Base-by-base conservation (phyloP, 441 rosid genomes). In the Populus hybrid region DNA sequence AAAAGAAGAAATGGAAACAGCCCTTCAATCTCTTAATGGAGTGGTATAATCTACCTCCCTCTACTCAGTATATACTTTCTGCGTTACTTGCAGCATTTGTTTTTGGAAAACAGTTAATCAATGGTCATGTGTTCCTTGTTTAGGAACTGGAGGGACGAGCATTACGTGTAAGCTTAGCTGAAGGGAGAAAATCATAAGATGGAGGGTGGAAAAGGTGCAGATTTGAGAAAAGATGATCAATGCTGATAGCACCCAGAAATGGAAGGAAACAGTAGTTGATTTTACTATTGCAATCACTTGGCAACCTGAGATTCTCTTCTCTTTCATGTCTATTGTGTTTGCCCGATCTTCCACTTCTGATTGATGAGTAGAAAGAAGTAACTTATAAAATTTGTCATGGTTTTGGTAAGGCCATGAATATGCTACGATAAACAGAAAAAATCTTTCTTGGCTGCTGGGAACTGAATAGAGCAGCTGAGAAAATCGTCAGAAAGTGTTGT, bases 101-200 rank as follows among this genome's bases (percentile, higher is more conserved):
- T 36, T 32, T 21, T n/a, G 8, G n/a, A 20, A 61, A 2, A 16
- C 28, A 72, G 69, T 64, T 30, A 16, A 70, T 70, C 23, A 8
- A 38, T 72, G 24, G 26, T 12, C 26, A 2, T 23, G 46, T 36
- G 46, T 40, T 70, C 73, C 28, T 68, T 75, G 64, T 23, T 5
- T 30, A 91, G 92, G 97, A 93, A 78, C 82, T 95, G 1, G 97
- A 93, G 59, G 98, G 97, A 34, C 83, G 97, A 20, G 88, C 86
- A 0, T 77, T 94, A 70, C 89, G 97, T 14, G 92, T 94, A 18
- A 90, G 91, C 84, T 69, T 85, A 71, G 97, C 98, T 63, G 81
- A 91, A 78, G 97, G 96, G 74, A 91, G 81, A 80, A 85, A 83
- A 79, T 80, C 82, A 14, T 86, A 83, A 87, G 77, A 77, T 24